Percentiles rank a stretch among this genome's conserved stretches.
These are phyloP conservation scores for Jaminaea rosea DNA, from an alignment of 1,284 basidiomycete species.

Conservation along the genomic window DNA sequence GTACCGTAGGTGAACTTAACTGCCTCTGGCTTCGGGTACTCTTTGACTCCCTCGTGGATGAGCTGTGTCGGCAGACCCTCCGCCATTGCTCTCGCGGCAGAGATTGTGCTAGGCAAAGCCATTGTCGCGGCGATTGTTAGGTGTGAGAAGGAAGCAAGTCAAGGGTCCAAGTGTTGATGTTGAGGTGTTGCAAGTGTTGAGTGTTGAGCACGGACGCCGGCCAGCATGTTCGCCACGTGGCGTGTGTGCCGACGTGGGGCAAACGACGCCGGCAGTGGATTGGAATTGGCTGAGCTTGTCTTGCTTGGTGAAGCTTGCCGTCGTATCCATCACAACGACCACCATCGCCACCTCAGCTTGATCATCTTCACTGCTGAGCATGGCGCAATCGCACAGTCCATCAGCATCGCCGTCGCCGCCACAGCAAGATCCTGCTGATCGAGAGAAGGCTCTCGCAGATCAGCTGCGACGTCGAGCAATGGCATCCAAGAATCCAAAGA, in stretches of 20 bases:
- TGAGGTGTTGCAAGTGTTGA: too few species aligned
- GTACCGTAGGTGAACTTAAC: conserved; percentile 76
- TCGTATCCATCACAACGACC: neutral
- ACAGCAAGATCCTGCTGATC: conserved; percentile 12
- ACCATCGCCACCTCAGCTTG: neutral
- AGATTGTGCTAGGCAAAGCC: conserved; percentile 23
- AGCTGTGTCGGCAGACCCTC: conserved; percentile 21
- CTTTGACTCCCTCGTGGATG: conserved; percentile 25
- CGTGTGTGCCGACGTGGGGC: too few species aligned
- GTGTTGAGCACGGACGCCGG: too few species aligned
- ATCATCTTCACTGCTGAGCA: too few species aligned
- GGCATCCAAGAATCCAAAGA: neutral
- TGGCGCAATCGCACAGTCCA: neutral
- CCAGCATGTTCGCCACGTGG: too few species aligned
- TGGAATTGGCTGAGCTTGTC: too few species aligned
- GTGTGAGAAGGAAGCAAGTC: neutral
- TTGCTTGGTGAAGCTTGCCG: too few species aligned
- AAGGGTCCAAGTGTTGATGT: neutral
- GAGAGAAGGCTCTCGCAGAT: conserved; percentile 40
- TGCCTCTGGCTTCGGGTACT: conserved; percentile 50
- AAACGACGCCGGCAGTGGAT: too few species aligned
- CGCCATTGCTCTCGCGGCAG: conserved; percentile 20
- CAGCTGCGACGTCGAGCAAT: conserved; percentile 32
- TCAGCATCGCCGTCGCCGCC: neutral
- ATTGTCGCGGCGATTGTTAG: conserved; percentile 6